Percentiles rank a stretch among this genome's conserved stretches.
Evolutionary conservation across 371 early-diverging fungal species (phyloP).

Genomic region (Capniomyces stellatus): DNA sequence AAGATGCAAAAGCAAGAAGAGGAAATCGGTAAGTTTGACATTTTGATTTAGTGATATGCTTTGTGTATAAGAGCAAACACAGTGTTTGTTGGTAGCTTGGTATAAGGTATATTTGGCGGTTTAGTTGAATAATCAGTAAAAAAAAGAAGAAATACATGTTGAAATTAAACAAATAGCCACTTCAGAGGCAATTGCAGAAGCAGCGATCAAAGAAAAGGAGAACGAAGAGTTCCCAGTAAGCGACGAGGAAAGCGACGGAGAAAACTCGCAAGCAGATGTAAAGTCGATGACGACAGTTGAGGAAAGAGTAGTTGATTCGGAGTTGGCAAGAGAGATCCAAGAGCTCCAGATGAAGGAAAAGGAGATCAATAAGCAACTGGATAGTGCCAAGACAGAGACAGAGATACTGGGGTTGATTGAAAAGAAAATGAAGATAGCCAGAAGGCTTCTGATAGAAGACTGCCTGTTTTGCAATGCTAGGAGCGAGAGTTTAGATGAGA

Average conservation of each 20-base stretch:
- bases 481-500: conserved; percentile 49
- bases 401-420: conserved; percentile 44
- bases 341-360: conserved; percentile 16
- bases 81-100: conserved; percentile 7
- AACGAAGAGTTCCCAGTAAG: conserved; percentile 10
- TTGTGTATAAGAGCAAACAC: background rate
- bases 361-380: conserved; percentile 21
- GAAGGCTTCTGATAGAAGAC: conserved; percentile 42
- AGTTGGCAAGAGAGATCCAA: conserved; percentile 11
- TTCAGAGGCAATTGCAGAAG: too few species aligned
- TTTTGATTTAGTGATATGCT: too few species aligned
- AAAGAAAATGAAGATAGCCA: conserved; percentile 45
- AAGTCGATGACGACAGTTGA: background rate
- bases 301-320: background rate
- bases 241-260: conserved; percentile 24
- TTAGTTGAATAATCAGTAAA: conserved; percentile 7
- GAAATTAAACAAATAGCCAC: too few species aligned
- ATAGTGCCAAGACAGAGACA: conserved; percentile 33
- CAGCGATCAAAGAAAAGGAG: background rate
- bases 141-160: conserved; percentile 3
- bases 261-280: background rate
- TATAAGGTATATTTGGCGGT: conserved; percentile 12
- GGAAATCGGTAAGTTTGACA: conserved; percentile 1
- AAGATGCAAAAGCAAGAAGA: conserved; percentile 11
- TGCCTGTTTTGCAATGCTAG: conserved; percentile 67